Base-by-base conservation (phyloP, 805 yeast genomes). In the Wickerhamiella occidentalis region DNA sequence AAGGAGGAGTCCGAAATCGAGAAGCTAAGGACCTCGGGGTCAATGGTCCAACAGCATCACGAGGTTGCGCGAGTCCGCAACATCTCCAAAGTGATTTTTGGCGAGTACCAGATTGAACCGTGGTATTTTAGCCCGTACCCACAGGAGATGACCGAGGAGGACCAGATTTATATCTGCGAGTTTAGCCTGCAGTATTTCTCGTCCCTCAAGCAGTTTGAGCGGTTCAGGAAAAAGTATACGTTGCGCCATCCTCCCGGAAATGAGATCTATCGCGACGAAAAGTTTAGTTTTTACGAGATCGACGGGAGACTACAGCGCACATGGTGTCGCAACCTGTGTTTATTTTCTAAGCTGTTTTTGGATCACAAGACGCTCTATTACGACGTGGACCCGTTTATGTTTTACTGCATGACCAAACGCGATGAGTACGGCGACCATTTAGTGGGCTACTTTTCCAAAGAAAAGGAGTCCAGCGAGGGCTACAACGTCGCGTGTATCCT, bases 61-160 rank as follows among this genome's bases (percentile, higher is more conserved):
- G 97, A 90, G 61, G 84, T 90, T 21, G 87, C 97, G 0, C 74
- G 92, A 50, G 96, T 92, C 43, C 75, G 97, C 56, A 92, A 92
- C 61, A 72, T 92, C 54, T 72, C 76, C 43, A 74, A 77, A 49
- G 77, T 92, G 4, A 81, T 85, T 3, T 78, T 92, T 67, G 99
- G 98, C 1, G 82, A 82, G 54, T 86, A 80, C 64, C 83, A 84
- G 57, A 86, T 92, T 48, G 99, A 92, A 64, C 98, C 99, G 1
- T 92, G 99, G 99, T 92, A 92, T 66, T 92, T 92, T 61, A 84
- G 95, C 1, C 97, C 99, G 1, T 92, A 92, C 64, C 99, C 99
- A 0, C 73, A 86, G 13, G 98, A 92, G 62, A 73, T 87, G 50
- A 86, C 96, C 0, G 97, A 92, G 58, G 92, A 82, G 55, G 97